Conservation (phyloP, 805 yeast genomes). For the Yueomyces sp. region DNA sequence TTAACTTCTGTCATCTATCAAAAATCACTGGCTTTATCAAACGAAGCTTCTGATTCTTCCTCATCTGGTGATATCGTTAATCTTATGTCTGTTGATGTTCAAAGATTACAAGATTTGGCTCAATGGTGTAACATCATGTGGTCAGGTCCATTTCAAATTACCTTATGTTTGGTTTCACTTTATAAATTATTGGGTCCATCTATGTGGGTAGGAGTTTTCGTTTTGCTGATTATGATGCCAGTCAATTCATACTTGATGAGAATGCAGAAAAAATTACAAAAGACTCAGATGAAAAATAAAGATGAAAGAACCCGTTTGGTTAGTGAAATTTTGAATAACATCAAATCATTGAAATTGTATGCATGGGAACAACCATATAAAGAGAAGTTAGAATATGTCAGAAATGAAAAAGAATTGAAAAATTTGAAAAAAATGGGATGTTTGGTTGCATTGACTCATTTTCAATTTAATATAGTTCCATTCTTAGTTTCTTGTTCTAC, state of each 20-base stretch:
- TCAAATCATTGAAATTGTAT: conserved; percentile 83
- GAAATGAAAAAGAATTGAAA: conserved; percentile 75
- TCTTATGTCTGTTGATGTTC: conserved; percentile 87
- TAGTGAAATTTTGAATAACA: conserved; percentile 78
- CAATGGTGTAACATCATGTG: conserved; percentile 70
- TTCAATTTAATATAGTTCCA: conserved; percentile 80
- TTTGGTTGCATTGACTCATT: conserved; percentile 54
- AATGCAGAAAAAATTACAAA: conserved; percentile 59
- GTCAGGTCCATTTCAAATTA: conserved; percentile 89
- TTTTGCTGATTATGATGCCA: conserved; percentile 70
- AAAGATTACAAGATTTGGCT: conserved; percentile 70
- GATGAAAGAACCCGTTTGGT: conserved; percentile 86
- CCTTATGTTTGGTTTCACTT: conserved; percentile 59
- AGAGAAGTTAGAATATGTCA: conserved; percentile 58
- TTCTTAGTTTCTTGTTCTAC: conserved; percentile 81
- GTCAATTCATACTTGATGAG: conserved; percentile 58
- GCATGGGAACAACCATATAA: conserved; percentile 92
- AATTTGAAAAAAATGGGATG: conserved; percentile 65
- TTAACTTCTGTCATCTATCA: conserved; percentile 54
- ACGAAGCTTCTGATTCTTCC: conserved; percentile 55
- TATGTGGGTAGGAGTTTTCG: conserved; percentile 93
- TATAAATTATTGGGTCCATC: conserved; percentile 65
- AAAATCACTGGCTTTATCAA: conserved; percentile 55
- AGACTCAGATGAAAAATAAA: conserved; percentile 75
- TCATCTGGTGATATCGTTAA: conserved; percentile 91